A percentile compares a stretch with the other conserved stretches of the same genome.
Conservation (phyloP, 345 rosid genomes). For the Kandelia obovata region DNA sequence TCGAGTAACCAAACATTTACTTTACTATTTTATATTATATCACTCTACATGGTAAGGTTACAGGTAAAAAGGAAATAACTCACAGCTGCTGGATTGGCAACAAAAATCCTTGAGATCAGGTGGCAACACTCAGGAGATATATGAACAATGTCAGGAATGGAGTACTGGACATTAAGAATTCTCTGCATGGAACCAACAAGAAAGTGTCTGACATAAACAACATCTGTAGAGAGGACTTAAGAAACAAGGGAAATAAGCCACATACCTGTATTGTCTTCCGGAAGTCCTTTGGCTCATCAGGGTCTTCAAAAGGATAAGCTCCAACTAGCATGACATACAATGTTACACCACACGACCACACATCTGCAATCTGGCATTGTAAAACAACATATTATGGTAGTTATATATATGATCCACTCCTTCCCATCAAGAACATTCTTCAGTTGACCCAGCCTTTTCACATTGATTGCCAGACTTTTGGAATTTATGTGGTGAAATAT, state of each 20-base stretch:
- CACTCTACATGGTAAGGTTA: background rate
- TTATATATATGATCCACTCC: background rate
- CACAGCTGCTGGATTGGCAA: constrained; percentile 32
- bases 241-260: background rate
- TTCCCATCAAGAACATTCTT: too few relatives aligned
- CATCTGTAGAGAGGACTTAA: background rate
- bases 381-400: background rate
- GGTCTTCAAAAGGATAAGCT: constrained; percentile 35
- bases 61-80: constrained; percentile 4
- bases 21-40: too few relatives aligned
- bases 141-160: constrained; percentile 23
- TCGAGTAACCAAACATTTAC: too few relatives aligned
- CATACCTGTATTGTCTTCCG: constrained; percentile 31
- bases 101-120: constrained; percentile 27
- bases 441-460: background rate
- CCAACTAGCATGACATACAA: constrained; percentile 31
- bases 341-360: constrained; percentile 38
- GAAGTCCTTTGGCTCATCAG: constrained; percentile 33
- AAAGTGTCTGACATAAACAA: background rate
- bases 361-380: constrained; percentile 30
- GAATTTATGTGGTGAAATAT: background rate
- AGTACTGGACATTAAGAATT: constrained; percentile 28
- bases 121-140: constrained; percentile 28
- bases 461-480: background rate
- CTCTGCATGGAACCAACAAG: constrained; percentile 26